Evolutionary conservation across 2,329 filamentous ascomycete species (phyloP).

Genomic region (Trichoderma citrinoviride): DNA sequence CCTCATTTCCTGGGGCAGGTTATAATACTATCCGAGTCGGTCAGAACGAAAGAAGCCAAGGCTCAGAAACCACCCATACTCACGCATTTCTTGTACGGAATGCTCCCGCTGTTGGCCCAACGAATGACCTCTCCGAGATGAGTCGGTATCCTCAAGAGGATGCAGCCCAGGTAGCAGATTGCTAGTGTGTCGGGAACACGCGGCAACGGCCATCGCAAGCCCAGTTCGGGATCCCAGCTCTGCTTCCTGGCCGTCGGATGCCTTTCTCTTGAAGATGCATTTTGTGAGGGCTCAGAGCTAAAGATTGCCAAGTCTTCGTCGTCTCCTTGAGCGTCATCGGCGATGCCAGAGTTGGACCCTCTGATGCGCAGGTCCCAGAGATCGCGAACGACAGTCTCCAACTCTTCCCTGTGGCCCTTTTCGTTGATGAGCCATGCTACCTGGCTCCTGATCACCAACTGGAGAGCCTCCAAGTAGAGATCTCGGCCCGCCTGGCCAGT

Average conservation of each 20-base stretch:
- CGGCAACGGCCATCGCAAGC: constrained; percentile 57
- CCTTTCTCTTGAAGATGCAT: constrained; percentile 30
- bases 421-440: constrained; percentile 67
- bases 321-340: constrained; percentile 24
- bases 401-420: constrained; percentile 65
- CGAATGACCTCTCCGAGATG: constrained; percentile 67
- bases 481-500: constrained; percentile 67
- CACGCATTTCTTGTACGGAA: constrained; percentile 70
- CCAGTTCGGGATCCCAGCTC: constrained; percentile 46
- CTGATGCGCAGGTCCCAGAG: constrained; percentile 74
- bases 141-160: constrained; percentile 75
- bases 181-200: constrained; percentile 71
- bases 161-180: constrained; percentile 74
- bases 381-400: constrained; percentile 77
- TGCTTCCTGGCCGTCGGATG: constrained; percentile 35
- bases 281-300: constrained; percentile 38
- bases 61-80: constrained; percentile 29
- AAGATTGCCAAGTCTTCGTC: constrained; percentile 37
- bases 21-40: constrained; percentile 46
- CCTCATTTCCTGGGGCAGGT: constrained; percentile 63
- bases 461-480: constrained; percentile 79
- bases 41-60: not conserved
- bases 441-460: constrained; percentile 82
- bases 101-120: constrained; percentile 65
- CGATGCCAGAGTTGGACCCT: constrained; percentile 39